A percentile compares a stretch with the other conserved stretches of the same genome.
Evolutionary conservation across 352 stramenopile genomes (phyloP).

Genomic region (Aphanomyces invadans): DNA sequence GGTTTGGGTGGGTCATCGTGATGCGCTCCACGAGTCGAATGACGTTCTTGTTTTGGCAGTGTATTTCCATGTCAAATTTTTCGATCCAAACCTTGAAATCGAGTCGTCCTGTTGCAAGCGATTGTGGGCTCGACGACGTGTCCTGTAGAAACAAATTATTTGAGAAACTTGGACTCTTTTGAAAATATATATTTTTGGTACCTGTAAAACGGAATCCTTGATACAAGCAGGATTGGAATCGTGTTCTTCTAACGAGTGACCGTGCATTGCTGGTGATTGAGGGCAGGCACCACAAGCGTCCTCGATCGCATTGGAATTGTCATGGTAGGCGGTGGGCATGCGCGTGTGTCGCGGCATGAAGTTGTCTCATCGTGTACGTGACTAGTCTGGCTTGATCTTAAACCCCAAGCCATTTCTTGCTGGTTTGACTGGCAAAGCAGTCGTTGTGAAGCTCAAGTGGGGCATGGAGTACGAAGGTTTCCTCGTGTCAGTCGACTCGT

Average conservation of each 20-base stretch:
- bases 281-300: background rate
- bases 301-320: background rate
- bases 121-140: too few relatives aligned
- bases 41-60: too few relatives aligned
- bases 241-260: slow-evolving; percentile 3
- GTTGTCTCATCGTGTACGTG: background rate
- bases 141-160: too few relatives aligned
- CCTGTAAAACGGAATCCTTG: background rate
- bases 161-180: too few relatives aligned
- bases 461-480: slow-evolving; percentile 98
- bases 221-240: slow-evolving; percentile 1
- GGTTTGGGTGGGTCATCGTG: too few relatives aligned
- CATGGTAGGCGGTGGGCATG: slow-evolving; percentile 1
- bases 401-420: slow-evolving; percentile 95
- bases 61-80: background rate
- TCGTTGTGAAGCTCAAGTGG: slow-evolving; percentile 98
- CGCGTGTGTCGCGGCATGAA: too few relatives aligned
- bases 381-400: slow-evolving; percentile 80
- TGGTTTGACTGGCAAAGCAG: slow-evolving; percentile 90
- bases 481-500: slow-evolving; percentile 93
- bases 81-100: too few relatives aligned
- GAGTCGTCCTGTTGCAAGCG: too few relatives aligned
- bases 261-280: slow-evolving; percentile 5
- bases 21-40: too few relatives aligned
- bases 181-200: slow-evolving; percentile 4